Evolutionary conservation across 2,329 filamentous ascomycete species (phyloP), one percentile per base, ranked within the genome.

Genomic region (Ascochyta fabae): DNA sequence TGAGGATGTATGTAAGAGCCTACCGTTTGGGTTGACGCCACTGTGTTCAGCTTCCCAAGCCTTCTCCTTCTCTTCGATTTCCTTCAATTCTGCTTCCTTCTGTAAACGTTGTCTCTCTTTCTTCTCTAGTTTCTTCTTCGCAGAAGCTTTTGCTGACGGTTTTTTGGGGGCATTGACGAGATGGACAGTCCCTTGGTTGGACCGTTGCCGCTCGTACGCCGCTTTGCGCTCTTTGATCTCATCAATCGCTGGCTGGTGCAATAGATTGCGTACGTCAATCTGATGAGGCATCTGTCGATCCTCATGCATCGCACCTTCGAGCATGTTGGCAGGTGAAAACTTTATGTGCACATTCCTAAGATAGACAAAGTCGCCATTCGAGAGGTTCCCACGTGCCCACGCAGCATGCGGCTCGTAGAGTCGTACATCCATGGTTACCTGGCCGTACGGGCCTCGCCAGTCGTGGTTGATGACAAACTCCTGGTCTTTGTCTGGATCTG

Each of bases 371-470:
- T 86, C 78, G 3, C 85, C 84, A n/a, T 78, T 72, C 2, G 80
- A 76, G 24, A 95, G 77, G 6, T 84, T 72, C 0, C 81, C 68
- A 15, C 80, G 81, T n/a, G 88, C 82, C 59, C 78, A 85, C 1
- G 70, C 65, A 1, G 86, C 85, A 71, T 96, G 89, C 0, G 84
- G 84, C 13, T 88, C 86, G 72, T 81, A 96, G 26, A 90, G 81
- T 26, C 86, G 89, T 23, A 97, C 76, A 64, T 88, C 86, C 48
- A 97, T 79, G 1, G 87, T 88, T 68, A 84, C 79, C 66, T 87
- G 86, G 2, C 92, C 93, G 62, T 79, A 88, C 0, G 93, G 93
- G 0, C 92, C 92, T 2, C 79, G 78, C 90, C 90, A 96, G n/a
- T 75, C 71, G 35, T 73, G 75, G 19, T 71, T 70, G 45, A 53